Evolutionary conservation across 1,284 basidiomycete species (phyloP).

Genomic region (Ustilago crameri): DNA sequence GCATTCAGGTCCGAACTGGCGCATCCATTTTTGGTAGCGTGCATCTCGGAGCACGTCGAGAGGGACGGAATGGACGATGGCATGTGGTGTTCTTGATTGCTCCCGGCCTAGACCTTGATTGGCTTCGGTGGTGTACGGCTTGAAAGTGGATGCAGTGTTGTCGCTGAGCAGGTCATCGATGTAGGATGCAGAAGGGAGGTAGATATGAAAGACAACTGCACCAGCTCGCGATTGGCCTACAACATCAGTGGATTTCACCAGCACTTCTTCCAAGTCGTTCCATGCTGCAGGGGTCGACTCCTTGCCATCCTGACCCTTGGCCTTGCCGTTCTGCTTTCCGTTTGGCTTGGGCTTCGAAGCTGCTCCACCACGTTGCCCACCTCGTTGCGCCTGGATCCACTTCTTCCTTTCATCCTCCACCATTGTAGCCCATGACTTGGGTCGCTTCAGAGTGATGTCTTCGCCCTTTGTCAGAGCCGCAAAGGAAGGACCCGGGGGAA

Average conservation of each 20-base stretch:
- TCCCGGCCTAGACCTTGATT: slow-evolving; percentile 50
- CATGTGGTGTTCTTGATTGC: slow-evolving; percentile 71
- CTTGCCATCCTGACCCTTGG: slow-evolving; percentile 1
- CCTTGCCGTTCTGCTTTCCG: slow-evolving; percentile 13
- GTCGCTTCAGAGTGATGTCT: slow-evolving; percentile 69
- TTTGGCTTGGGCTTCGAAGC: slow-evolving; percentile 68
- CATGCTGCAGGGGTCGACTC: slow-evolving; percentile 71
- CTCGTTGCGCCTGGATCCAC: slow-evolving; percentile 70
- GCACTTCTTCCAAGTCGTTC: slow-evolving; percentile 36
- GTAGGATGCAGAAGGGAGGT: slow-evolving; percentile 75
- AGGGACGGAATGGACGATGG: slow-evolving; percentile 59
- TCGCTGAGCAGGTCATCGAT: slow-evolving; percentile 74
- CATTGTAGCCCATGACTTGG: slow-evolving; percentile 46
- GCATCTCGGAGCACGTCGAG: slow-evolving; percentile 73
- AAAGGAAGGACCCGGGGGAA: slow-evolving; percentile 74
- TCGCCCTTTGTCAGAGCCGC: slow-evolving; percentile 70
- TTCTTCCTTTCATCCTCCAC: slow-evolving; percentile 21
- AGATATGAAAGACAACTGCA: slow-evolving; percentile 73
- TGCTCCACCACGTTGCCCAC: slow-evolving; percentile 60
- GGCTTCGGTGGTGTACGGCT: slow-evolving; percentile 66
- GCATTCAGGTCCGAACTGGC: slow-evolving; percentile 73
- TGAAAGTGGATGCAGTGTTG: slow-evolving; percentile 70
- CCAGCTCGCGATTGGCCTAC: slow-evolving; percentile 76
- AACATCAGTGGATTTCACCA: slow-evolving; percentile 45
- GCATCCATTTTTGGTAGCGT: slow-evolving; percentile 80